These are phyloP conservation scores for Dittrichia graveolens DNA, from an alignment of 129 eudicot genomes.

Conservation along the genomic window DNA sequence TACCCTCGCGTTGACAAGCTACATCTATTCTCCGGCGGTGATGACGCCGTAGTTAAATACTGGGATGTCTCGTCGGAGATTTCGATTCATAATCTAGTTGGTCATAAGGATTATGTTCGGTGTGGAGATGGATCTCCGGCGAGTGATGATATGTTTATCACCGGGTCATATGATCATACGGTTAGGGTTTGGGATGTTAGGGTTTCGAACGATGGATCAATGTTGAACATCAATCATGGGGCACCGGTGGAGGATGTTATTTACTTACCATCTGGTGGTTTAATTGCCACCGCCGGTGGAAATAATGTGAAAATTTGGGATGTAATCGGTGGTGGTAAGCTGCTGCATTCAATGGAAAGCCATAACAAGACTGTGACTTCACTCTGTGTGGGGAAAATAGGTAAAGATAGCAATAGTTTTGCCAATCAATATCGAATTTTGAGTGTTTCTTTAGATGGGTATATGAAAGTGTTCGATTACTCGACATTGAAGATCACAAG, in stretches of 20 bases:
- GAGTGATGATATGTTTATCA: conserved; percentile 71
- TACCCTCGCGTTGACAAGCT: conserved; percentile 64
- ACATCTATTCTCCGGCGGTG: conserved; percentile 78
- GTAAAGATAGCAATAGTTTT: conserved; percentile 49
- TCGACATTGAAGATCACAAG: conserved; percentile 71
- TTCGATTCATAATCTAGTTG: conserved; percentile 34
- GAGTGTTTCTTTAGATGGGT: conserved; percentile 92
- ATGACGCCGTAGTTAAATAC: conserved; percentile 79
- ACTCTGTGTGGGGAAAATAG: conserved; percentile 68
- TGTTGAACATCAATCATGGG: conserved; percentile 67
- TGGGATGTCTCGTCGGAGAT: conserved; percentile 73
- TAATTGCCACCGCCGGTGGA: conserved; percentile 89
- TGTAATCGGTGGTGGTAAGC: conserved; percentile 87
- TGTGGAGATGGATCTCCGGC: conserved; percentile 71
- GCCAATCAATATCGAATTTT: conserved; percentile 59
- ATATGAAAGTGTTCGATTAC: conserved; percentile 82
- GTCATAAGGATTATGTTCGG: conserved; percentile 93
- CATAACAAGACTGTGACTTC: conserved; percentile 88
- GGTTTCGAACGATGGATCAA: conserved; percentile 43
- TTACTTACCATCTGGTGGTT: conserved; percentile 80
- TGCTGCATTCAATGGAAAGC: conserved; percentile 74
- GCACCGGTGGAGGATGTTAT: conserved; percentile 90
- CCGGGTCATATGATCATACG: conserved; percentile 83
- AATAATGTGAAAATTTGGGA: conserved; percentile 90
- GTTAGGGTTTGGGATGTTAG: conserved; percentile 91